Evolutionary conservation across 495 filamentous ascomycete species (phyloP), one percentile per base, ranked within the genome.

Genomic region (Xylaria acuta): DNA sequence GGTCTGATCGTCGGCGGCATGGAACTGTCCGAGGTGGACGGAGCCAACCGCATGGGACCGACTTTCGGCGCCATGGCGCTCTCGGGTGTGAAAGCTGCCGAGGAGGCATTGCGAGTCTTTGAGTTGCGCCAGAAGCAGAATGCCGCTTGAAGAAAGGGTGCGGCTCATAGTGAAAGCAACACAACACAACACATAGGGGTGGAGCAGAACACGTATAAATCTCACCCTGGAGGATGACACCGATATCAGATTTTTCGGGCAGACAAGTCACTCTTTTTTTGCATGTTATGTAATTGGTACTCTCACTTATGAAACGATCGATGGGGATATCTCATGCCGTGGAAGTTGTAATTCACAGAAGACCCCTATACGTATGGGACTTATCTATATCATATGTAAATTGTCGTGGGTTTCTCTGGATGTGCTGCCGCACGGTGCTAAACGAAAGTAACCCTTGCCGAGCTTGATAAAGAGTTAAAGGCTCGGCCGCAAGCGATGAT

Each of bases 1-100:
- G 94, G 94, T 58, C 85, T 97, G 73, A 93, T 97, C 75, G 91
- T 95, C n/a, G 94, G 94, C 66, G 94, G 94, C 32, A 97, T 97
- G 94, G 94, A 97, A 83, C 82, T 97, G 78, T 92, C 90, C 71
- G 94, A 97, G 84, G 90, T 97, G 47, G 94, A 97, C 77, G 94
- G 93, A 32, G 92, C 92, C 65, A 95, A 95, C 82, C 89, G 93
- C 68, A 96, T 95, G 93, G 77, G 77, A 0, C 77, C 77, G 5
- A 79, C 77, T 5, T 79, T 79, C 27, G 77, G 93, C 63, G 92
- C 93, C 53, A 97, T 97, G 94, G 92, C 88, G 20, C 85, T 96
- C 51, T 89, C 85, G 72, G 94, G 94, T 76, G 92, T 96, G 71
- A 95, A 95, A 85, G 94, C 94, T 75, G 94, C 94, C 47, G 92